A percentile compares a stretch with the other conserved stretches of the same genome.
Conservation (phyloP, 1,139 yeast species). For the Protomyces inouyei region DNA sequence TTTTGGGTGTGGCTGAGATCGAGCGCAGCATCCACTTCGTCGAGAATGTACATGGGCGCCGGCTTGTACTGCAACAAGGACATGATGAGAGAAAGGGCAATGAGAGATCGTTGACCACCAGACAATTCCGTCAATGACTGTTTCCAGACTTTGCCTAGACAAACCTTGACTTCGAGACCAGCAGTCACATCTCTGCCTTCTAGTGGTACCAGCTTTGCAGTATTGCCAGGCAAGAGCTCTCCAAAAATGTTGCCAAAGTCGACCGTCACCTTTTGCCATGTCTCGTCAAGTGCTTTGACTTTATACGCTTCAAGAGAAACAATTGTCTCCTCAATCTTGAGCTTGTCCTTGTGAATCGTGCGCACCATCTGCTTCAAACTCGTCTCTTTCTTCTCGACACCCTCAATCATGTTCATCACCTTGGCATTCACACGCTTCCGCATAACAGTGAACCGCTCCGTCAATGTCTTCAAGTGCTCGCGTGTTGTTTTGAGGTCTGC, state of each 20-base stretch:
- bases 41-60: slow-evolving; percentile 95
- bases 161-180: slow-evolving; percentile 88
- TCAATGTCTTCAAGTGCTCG: slow-evolving; percentile 53
- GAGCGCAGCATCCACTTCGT: slow-evolving; percentile 97
- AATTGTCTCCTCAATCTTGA: slow-evolving; percentile 84
- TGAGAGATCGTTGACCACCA: slow-evolving; percentile 94
- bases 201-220: slow-evolving; percentile 80
- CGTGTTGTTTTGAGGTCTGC: slow-evolving; percentile 61
- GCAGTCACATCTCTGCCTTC: slow-evolving; percentile 77
- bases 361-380: slow-evolving; percentile 73
- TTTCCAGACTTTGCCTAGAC: slow-evolving; percentile 91
- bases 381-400: slow-evolving; percentile 81
- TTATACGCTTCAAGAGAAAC: slow-evolving; percentile 82
- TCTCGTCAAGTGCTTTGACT: slow-evolving; percentile 71
- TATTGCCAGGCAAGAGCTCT: slow-evolving; percentile 82
- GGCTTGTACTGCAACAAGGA: slow-evolving; percentile 92
- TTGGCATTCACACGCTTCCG: slow-evolving; percentile 78
- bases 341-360: slow-evolving; percentile 85
- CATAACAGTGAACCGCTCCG: slow-evolving; percentile 66
- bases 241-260: slow-evolving; percentile 93
- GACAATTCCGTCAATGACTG: slow-evolving; percentile 91
- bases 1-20: slow-evolving; percentile 96
- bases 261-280: slow-evolving; percentile 75
- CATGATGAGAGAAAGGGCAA: slow-evolving; percentile 74
- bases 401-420: slow-evolving; percentile 91